Base-by-base conservation (phyloP, 768 basidiomycete genomes). In the Hygrocybe punicea region DNA sequence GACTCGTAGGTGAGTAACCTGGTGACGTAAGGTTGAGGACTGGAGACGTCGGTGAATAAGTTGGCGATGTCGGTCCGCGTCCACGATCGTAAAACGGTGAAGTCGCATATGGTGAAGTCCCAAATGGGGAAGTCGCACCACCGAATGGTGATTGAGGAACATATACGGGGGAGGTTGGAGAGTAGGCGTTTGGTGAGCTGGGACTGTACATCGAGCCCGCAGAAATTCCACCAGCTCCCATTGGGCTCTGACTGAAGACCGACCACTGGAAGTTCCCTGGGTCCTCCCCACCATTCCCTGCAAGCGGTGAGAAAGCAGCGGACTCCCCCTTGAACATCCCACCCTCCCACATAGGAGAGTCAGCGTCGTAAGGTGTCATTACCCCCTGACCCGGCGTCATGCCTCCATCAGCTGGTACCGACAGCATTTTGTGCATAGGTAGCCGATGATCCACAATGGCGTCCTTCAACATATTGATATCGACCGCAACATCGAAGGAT, bases 401-500 rank as follows among this genome's bases (percentile, higher is more conserved):
- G 19, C 88, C 91, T 24, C 89, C 91, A 49, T 94, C 93, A 2
- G 83, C 81, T 55, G 87, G 89, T 3, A 87, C 84, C 6, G 86
- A 82, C 49, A 93, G 76, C 81, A 90, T 85, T 7, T 82, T 84
- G 63, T 91, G 89, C 3, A 91, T 87, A 0, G 93, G 93, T 16
- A 97, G 78, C 23, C 94, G 89, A 67, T 96, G 93, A 70, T 99
- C 97, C 50, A 98, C 90, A 54, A 98, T 93, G 39, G 97, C 95
- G 58, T 98, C 96, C 79, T 97, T 97, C 65, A 99, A 79, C 93
- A 98, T 96, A 63, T 95, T 91, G 65, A 98, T 91, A 71, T 99
- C 97, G 49, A 99, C 81, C 0, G 93, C 88, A 50, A 99, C 91
- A 49, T 98, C 96, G 67, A 96, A 98, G 7, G 92, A 83, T 13